A percentile compares a stretch with the other conserved stretches of the same genome.
phyloP scores from a whole-genome alignment of 176 grass and related monocot species.

The Thinopyrum elongatum region DNA sequence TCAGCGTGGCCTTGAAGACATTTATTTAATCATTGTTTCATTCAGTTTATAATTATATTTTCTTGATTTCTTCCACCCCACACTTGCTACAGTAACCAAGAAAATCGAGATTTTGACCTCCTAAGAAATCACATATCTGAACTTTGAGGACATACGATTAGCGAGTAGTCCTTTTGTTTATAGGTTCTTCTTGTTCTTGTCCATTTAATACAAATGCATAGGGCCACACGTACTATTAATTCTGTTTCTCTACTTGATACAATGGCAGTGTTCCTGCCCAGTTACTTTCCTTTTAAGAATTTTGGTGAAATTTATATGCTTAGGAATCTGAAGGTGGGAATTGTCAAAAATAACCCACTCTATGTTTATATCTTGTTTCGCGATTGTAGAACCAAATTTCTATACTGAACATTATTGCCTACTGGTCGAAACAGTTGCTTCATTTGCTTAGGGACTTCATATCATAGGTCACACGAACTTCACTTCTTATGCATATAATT shows the following conservation, averaged over 20 bases:
- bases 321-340: neutral
- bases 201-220: slow-evolving; percentile 1
- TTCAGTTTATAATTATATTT: neutral
- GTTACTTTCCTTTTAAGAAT: neutral
- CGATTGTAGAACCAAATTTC: neutral
- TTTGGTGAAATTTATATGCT: neutral
- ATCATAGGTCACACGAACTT: neutral
- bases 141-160: neutral
- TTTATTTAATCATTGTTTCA: neutral
- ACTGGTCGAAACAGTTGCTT: neutral
- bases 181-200: neutral
- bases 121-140: neutral
- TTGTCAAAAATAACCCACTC: neutral
- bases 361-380: slow-evolving; percentile 2
- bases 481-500: neutral
- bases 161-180: neutral
- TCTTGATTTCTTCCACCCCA: neutral
- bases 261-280: neutral
- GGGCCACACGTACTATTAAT: neutral
- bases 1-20: neutral
- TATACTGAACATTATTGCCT: neutral
- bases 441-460: neutral
- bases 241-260: neutral
- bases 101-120: neutral
- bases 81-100: neutral